Conservation (phyloP, 176 grass and related monocot species). For the Oryza meyeriana region DNA sequence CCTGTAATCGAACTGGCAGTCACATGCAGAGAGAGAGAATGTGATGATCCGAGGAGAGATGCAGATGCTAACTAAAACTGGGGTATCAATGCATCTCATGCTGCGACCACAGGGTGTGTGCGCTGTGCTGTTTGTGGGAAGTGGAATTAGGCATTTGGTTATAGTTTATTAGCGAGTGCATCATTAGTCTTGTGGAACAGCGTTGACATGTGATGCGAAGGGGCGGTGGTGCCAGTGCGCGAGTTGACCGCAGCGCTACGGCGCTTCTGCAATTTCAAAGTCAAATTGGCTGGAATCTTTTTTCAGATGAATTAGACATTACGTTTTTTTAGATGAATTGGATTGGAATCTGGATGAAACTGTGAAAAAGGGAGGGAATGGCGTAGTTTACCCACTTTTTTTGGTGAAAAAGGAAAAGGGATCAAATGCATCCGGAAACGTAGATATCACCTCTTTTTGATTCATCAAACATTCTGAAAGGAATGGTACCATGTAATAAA, state of each 20-base stretch:
- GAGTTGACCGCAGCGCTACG: conserved; percentile 21
- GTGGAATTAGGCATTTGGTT: neutral
- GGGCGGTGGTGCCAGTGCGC: neutral
- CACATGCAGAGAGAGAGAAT: conserved; percentile 19
- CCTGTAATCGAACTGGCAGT: conserved; percentile 23
- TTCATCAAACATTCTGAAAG: no score
- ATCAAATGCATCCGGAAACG: no score
- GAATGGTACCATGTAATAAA: no score
- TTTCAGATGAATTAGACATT: no score
- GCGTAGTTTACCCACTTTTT: no score
- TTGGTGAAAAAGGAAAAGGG: no score
- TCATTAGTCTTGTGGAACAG: neutral
- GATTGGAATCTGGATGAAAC: no score
- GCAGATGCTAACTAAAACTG: neutral
- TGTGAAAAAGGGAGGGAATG: no score
- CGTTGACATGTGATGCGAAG: conserved; percentile 24
- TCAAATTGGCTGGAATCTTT: neutral
- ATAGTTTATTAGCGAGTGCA: neutral
- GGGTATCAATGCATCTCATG: neutral
- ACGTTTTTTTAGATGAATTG: no score
- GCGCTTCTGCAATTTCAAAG: neutral
- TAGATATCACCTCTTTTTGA: no score
- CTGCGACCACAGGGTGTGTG: neutral
- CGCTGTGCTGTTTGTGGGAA: neutral
- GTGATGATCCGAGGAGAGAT: conserved; percentile 10